Percentiles rank a stretch among this genome's conserved stretches.
Conservation (phyloP, 495 filamentous ascomycete genomes). For the Cudoniella acicularis region DNA sequence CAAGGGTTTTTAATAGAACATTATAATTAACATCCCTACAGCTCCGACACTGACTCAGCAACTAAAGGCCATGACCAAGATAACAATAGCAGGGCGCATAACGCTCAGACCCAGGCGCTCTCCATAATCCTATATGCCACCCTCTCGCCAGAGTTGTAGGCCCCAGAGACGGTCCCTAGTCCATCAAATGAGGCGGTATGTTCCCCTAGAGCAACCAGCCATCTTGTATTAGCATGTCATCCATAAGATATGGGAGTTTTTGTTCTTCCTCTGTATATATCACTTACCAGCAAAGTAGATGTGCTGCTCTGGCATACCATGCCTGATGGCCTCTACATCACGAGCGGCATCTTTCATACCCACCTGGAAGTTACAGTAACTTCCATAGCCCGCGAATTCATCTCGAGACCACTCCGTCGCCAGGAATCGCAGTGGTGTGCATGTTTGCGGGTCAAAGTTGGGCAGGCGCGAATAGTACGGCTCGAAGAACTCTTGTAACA, state of each 20-base stretch:
- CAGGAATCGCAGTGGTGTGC: constrained; percentile 57
- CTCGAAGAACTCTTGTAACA: constrained; percentile 55
- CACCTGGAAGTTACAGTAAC: constrained; percentile 84
- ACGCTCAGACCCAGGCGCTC: background rate
- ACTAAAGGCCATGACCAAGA: background rate
- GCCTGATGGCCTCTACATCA: constrained; percentile 69
- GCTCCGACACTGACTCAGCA: background rate
- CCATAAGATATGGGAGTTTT: background rate
- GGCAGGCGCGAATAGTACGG: constrained; percentile 76
- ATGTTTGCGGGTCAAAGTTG: constrained; percentile 54
- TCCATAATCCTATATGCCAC: constrained; percentile 52
- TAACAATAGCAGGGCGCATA: background rate
- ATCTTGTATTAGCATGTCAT: background rate
- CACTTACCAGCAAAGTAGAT: constrained; percentile 76
- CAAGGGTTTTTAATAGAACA: background rate
- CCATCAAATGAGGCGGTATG: constrained; percentile 89
- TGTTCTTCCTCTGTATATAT: background rate
- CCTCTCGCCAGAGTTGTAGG: constrained; percentile 85
- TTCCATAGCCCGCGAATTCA: constrained; percentile 77
- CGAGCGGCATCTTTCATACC: constrained; percentile 64
- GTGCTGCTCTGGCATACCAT: constrained; percentile 63
- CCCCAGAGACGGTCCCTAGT: constrained; percentile 82
- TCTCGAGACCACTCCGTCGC: constrained; percentile 81
- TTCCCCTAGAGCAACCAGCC: constrained; percentile 40
- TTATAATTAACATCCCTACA: background rate